phyloP scores from a whole-genome alignment of 2,329 filamentous ascomycete species.

The Cercospora citrullina region DNA sequence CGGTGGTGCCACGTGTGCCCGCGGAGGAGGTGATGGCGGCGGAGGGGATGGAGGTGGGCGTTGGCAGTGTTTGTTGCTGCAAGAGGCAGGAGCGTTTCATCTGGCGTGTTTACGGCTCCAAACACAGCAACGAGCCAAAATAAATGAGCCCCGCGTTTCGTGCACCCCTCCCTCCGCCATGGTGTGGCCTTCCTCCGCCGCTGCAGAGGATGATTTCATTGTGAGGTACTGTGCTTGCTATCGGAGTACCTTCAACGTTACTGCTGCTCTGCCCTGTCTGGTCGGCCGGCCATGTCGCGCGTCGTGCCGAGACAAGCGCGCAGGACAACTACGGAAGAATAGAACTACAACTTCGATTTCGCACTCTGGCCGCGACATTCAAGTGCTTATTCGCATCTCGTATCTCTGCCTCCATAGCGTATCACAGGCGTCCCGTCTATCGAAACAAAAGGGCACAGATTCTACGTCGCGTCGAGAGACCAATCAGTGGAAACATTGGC shows the following conservation, averaged over 20 bases:
- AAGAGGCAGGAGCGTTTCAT: neutral
- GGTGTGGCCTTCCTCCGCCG: neutral
- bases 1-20: neutral
- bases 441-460: neutral
- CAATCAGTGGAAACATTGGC: neutral
- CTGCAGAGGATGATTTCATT: neutral
- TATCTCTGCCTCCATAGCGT: neutral
- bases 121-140: neutral
- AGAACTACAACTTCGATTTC: neutral
- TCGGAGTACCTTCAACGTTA: neutral
- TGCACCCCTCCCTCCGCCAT: neutral
- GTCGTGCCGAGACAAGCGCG: neutral
- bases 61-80: neutral
- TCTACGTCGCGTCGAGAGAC: neutral
- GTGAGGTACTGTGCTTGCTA: neutral
- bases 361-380: neutral
- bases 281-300: neutral
- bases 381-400: neutral
- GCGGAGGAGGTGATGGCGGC: neutral
- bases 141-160: neutral
- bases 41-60: neutral
- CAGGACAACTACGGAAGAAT: neutral
- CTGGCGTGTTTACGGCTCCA: neutral
- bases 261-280: neutral
- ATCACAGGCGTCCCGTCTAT: neutral